Percentiles rank a stretch among this genome's conserved stretches.
phyloP scores from a whole-genome alignment of 176 grass and related monocot species.

The Oryza brachyantha region DNA sequence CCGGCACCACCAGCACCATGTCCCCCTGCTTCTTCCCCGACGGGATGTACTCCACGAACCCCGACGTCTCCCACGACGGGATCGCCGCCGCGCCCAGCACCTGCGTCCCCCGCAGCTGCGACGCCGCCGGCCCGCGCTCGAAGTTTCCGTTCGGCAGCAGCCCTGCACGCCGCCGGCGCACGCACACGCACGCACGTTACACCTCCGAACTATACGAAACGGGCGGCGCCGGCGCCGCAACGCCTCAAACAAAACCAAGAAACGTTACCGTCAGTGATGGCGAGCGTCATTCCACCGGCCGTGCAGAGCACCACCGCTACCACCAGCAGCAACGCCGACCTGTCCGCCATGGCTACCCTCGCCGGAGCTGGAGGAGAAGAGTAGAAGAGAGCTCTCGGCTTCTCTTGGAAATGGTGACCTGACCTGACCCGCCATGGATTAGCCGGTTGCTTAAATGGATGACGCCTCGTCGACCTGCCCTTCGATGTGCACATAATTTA shows the following conservation, averaged over 20 bases:
- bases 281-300: slow-evolving; percentile 21
- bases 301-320: slow-evolving; percentile 32
- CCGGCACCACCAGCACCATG: slow-evolving; percentile 77
- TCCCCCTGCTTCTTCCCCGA: slow-evolving; percentile 75
- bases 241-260: neutral
- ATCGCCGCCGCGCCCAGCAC: slow-evolving; percentile 51
- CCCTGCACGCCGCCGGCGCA: slow-evolving; percentile 35
- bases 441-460: slow-evolving; percentile 26
- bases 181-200: too few relatives aligned
- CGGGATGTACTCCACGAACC: slow-evolving; percentile 82
- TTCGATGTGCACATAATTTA: neutral
- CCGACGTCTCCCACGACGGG: slow-evolving; percentile 61
- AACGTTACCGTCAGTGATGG: slow-evolving; percentile 61
- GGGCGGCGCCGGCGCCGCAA: neutral
- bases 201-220: neutral
- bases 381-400: neutral
- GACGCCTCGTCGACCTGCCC: neutral
- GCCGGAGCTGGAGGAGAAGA: neutral
- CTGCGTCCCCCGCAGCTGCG: slow-evolving; percentile 64
- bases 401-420: neutral
- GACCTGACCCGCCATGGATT: too few relatives aligned
- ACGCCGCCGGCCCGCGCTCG: slow-evolving; percentile 50
- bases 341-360: slow-evolving; percentile 17
- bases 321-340: slow-evolving; percentile 23
- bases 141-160: slow-evolving; percentile 90